phyloP scores from a whole-genome alignment of 176 grass and related monocot genomes.

The Leersia perrieri region DNA sequence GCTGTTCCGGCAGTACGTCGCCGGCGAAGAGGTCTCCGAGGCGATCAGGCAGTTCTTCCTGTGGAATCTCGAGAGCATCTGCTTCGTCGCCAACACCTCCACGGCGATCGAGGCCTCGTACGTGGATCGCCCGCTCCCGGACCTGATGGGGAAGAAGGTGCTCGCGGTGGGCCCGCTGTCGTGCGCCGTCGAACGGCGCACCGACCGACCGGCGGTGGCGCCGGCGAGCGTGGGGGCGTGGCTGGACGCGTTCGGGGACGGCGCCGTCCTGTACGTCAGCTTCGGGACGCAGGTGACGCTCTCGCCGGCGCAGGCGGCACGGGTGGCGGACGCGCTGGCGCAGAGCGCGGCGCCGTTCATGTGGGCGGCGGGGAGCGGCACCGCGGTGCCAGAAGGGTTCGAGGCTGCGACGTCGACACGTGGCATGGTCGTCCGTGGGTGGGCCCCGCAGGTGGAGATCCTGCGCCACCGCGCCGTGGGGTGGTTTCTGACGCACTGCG shows the following conservation, averaged over 20 bases:
- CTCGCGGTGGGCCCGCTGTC: slow-evolving; percentile 53
- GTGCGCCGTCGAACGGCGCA: not conserved
- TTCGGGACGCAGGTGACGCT: slow-evolving; percentile 54
- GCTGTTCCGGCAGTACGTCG: slow-evolving; percentile 32
- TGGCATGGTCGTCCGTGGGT: slow-evolving; percentile 35
- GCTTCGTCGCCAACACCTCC: slow-evolving; percentile 55
- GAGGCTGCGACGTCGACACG: slow-evolving; percentile 27
- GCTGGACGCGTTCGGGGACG: slow-evolving; percentile 52
- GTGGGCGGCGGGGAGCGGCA: slow-evolving; percentile 38
- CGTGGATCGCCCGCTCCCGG: slow-evolving; percentile 38
- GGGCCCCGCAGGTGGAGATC: slow-evolving; percentile 57
- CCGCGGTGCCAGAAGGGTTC: slow-evolving; percentile 26
- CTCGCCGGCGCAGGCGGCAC: slow-evolving; percentile 21
- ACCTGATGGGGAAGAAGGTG: slow-evolving; percentile 39
- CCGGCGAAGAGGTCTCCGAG: slow-evolving; percentile 52
- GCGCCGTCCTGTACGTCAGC: slow-evolving; percentile 48
- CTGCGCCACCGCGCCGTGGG: slow-evolving; percentile 55
- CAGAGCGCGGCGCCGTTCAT: slow-evolving; percentile 40
- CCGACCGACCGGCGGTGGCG: not conserved
- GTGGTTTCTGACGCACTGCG: slow-evolving; percentile 53
- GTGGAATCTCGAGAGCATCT: slow-evolving; percentile 45
- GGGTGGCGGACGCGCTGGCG: slow-evolving; percentile 44
- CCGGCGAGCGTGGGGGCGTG: slow-evolving; percentile 26
- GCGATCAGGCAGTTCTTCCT: slow-evolving; percentile 49
- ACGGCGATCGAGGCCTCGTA: slow-evolving; percentile 37